Evolutionary conservation across 1,284 basidiomycete species (phyloP).

Genomic region (Cerioporus squamosus): DNA sequence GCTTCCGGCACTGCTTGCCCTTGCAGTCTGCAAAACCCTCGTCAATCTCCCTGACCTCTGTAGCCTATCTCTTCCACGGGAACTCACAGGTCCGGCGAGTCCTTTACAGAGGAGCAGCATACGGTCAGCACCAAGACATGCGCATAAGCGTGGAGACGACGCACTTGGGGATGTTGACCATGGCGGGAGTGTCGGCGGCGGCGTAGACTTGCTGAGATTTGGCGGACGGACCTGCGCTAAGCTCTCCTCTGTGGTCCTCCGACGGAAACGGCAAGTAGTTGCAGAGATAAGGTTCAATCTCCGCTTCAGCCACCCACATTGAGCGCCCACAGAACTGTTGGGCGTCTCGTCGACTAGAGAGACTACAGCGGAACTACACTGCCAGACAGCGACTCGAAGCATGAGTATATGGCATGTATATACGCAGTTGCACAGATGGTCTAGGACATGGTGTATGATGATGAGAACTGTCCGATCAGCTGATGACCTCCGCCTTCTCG

Average conservation of each 20-base stretch:
- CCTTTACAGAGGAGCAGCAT: conserved; percentile 43
- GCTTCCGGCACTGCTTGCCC: conserved; percentile 98
- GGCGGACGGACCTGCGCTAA: conserved; percentile 25
- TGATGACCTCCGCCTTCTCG: conserved; percentile 23
- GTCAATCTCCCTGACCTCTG: conserved; percentile 18
- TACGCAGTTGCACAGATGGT: neutral
- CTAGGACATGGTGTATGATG: neutral
- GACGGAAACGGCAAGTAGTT: conserved; percentile 35
- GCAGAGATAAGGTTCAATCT: conserved; percentile 30
- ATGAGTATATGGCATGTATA: too few relatives aligned
- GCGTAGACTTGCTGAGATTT: conserved; percentile 30
- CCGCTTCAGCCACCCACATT: conserved; percentile 26
- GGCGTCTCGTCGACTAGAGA: too few relatives aligned
- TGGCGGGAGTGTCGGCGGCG: conserved; percentile 49
- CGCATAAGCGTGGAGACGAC: conserved; percentile 34
- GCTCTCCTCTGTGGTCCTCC: conserved; percentile 25
- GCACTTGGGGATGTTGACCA: conserved; percentile 93
- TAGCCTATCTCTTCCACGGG: neutral
- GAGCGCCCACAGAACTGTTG: neutral
- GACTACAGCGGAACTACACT: too few relatives aligned
- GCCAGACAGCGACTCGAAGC: neutral
- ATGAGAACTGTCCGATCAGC: conserved; percentile 11
- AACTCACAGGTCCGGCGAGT: conserved; percentile 84
- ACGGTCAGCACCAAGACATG: conserved; percentile 25
- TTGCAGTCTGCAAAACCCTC: conserved; percentile 79